Evolutionary conservation across 345 rosid species (phyloP).

Genomic region (Anastatica hierochuntica): DNA sequence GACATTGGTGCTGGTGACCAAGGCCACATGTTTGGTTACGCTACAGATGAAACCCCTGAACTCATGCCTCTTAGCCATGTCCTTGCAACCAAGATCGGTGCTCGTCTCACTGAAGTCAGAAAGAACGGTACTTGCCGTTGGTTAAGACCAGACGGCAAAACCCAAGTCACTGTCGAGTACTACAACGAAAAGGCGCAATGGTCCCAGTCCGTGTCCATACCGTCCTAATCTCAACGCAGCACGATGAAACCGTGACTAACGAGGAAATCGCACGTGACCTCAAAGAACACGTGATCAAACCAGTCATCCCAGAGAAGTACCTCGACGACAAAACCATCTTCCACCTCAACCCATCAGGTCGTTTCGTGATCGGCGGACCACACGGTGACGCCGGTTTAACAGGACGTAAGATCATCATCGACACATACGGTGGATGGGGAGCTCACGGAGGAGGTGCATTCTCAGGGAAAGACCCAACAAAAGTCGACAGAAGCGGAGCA

Average conservation of each 20-base stretch:
- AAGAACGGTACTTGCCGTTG: slow-evolving; percentile 33
- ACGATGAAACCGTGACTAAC: slow-evolving; percentile 32
- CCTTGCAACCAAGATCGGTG: slow-evolving; percentile 32
- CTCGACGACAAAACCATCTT: slow-evolving; percentile 34
- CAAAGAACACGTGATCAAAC: no score
- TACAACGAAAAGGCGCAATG: slow-evolving; percentile 31
- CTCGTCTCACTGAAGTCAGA: slow-evolving; percentile 27
- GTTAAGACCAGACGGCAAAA: slow-evolving; percentile 31
- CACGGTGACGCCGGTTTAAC: slow-evolving; percentile 35
- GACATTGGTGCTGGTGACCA: slow-evolving; percentile 36
- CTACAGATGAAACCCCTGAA: slow-evolving; percentile 33
- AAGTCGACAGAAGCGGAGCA: slow-evolving; percentile 33
- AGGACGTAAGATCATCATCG: slow-evolving; percentile 34
- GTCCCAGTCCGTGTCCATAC: slow-evolving; percentile 34
- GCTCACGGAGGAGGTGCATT: no score
- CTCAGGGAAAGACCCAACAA: no score
- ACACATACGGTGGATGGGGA: no score
- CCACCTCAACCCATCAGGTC: slow-evolving; percentile 34
- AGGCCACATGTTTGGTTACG: no score
- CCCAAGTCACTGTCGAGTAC: slow-evolving; percentile 35
- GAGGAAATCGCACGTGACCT: slow-evolving; percentile 36
- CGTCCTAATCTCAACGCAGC: slow-evolving; percentile 30
- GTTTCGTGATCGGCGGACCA: slow-evolving; percentile 32
- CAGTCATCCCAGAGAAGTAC: no score
- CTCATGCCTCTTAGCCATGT: slow-evolving; percentile 32